A percentile compares a stretch with the other conserved stretches of the same genome.
Evolutionary conservation across 108 stramenopile genomes (phyloP).

Genomic region (Phaeodactylum tricornutum): DNA sequence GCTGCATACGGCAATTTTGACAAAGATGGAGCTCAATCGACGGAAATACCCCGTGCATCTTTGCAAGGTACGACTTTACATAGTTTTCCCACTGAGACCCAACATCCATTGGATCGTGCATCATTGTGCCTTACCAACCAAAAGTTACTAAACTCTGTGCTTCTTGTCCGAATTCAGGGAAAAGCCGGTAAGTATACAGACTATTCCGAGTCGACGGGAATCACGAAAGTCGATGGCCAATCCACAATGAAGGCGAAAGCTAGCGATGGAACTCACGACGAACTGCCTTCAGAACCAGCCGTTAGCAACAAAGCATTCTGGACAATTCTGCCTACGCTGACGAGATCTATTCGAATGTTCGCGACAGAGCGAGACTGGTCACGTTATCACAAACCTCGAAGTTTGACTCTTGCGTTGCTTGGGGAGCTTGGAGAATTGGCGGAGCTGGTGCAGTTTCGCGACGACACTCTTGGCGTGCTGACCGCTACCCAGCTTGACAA

Average conservation of each 20-base stretch:
- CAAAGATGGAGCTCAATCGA: slow-evolving; percentile 67
- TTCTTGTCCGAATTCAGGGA: slow-evolving; percentile 20
- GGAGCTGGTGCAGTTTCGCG: slow-evolving; percentile 84
- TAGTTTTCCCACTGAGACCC: not conserved
- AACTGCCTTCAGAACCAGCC: not conserved
- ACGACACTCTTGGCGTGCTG: slow-evolving; percentile 20
- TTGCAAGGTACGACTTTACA: slow-evolving; percentile 38
- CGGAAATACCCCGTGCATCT: slow-evolving; percentile 81
- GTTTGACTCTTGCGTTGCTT: slow-evolving; percentile 68
- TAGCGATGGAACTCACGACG: too few relatives aligned
- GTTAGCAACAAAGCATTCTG: not conserved
- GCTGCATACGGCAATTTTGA: slow-evolving; percentile 22
- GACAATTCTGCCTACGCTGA: not conserved
- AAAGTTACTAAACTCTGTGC: not conserved
- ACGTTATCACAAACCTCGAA: slow-evolving; percentile 81
- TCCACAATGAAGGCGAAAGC: too few relatives aligned
- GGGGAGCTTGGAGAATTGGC: slow-evolving; percentile 91
- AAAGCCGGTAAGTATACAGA: slow-evolving; percentile 71
- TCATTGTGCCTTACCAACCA: not conserved
- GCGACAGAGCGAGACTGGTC: slow-evolving; percentile 59
- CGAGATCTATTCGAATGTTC: slow-evolving; percentile 60
- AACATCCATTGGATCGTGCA: not conserved
- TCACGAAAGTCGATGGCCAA: slow-evolving; percentile 67
- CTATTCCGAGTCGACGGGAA: slow-evolving; percentile 64
- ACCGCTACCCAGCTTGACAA: slow-evolving; percentile 39